Evolutionary conservation across 805 yeast species (phyloP).

Genomic region (Yamadazyma insecticola): DNA sequence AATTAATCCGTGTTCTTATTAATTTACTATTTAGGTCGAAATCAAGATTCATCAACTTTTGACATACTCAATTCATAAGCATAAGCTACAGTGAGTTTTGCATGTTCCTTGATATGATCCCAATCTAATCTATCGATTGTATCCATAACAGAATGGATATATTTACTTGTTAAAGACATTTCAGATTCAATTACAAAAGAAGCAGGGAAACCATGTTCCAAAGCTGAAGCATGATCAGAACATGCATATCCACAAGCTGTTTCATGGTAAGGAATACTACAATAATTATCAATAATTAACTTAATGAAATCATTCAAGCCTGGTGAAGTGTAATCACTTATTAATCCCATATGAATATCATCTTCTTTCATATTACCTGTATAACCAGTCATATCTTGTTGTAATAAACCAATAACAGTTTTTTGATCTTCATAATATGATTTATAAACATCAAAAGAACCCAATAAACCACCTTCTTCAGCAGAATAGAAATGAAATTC

Average conservation of each 20-base stretch:
- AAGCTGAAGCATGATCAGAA: constrained; percentile 87
- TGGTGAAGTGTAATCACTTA: constrained; percentile 62
- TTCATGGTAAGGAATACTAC: constrained; percentile 65
- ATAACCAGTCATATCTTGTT: constrained; percentile 93
- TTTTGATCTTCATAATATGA: constrained; percentile 41
- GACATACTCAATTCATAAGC: constrained; percentile 61
- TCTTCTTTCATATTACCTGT: constrained; percentile 45
- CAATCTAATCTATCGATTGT: constrained; percentile 77
- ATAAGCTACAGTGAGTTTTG: constrained; percentile 69
- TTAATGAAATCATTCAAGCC: constrained; percentile 58
- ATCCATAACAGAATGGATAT: constrained; percentile 73
- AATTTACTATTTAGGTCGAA: too few species aligned
- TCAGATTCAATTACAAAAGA: constrained; percentile 78
- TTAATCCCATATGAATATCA: constrained; percentile 68
- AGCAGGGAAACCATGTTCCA: constrained; percentile 78
- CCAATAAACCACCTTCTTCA: constrained; percentile 88
- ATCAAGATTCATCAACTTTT: constrained; percentile 10
- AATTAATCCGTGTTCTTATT: too few species aligned
- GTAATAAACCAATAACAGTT: constrained; percentile 76
- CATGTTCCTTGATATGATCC: constrained; percentile 76
- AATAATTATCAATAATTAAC: constrained; percentile 55
- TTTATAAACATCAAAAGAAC: constrained; percentile 74
- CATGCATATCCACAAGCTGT: constrained; percentile 89
- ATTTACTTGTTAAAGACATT: constrained; percentile 58
- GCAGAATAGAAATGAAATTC: constrained; percentile 96